Percentiles rank a stretch among this genome's conserved stretches.
These are phyloP conservation scores for Tylopilus plumbeoviolaceoides DNA, from an alignment of 768 basidiomycete species.

Conservation along the genomic window DNA sequence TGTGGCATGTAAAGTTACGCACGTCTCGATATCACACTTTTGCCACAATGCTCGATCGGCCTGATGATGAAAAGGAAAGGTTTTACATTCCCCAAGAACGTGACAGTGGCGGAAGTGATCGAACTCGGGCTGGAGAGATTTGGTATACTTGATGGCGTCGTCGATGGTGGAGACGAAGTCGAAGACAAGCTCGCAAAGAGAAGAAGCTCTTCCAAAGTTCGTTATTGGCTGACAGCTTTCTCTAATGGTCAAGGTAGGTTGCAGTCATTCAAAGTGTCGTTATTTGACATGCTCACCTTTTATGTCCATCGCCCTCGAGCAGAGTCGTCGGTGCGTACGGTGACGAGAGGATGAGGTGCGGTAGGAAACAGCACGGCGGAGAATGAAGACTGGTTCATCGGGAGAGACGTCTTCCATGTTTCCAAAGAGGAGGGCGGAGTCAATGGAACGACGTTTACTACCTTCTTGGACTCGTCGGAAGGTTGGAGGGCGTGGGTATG, in stretches of 20 bases:
- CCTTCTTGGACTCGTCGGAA: conserved; percentile 56
- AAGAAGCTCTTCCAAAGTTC: conserved; percentile 69
- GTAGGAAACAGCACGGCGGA: conserved; percentile 78
- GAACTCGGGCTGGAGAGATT: conserved; percentile 90
- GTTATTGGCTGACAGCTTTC: conserved; percentile 73
- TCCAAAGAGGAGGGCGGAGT: conserved; percentile 70
- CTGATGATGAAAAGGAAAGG: conserved; percentile 48
- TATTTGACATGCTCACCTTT: conserved; percentile 6
- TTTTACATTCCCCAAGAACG: conserved; percentile 90
- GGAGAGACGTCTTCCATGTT: conserved; percentile 67
- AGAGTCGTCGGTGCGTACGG: conserved; percentile 80
- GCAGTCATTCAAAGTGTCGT: not conserved
- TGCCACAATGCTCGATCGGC: not conserved
- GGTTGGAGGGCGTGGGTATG: conserved; percentile 60
- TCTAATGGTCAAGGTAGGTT: conserved; percentile 59
- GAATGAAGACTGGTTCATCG: conserved; percentile 86
- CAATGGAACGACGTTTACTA: conserved; percentile 82
- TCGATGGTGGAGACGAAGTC: conserved; percentile 96
- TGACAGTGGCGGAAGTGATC: conserved; percentile 94
- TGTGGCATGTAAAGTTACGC: too few relatives aligned
- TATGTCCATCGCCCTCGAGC: conserved; percentile 55
- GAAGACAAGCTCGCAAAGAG: conserved; percentile 89
- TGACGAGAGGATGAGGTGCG: conserved; percentile 66
- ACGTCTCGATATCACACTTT: too few relatives aligned
- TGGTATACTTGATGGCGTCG: conserved; percentile 92